Evolutionary conservation across 345 rosid genomes (phyloP), one percentile per base, ranked within the genome.

Genomic region (Durio zibethinus): DNA sequence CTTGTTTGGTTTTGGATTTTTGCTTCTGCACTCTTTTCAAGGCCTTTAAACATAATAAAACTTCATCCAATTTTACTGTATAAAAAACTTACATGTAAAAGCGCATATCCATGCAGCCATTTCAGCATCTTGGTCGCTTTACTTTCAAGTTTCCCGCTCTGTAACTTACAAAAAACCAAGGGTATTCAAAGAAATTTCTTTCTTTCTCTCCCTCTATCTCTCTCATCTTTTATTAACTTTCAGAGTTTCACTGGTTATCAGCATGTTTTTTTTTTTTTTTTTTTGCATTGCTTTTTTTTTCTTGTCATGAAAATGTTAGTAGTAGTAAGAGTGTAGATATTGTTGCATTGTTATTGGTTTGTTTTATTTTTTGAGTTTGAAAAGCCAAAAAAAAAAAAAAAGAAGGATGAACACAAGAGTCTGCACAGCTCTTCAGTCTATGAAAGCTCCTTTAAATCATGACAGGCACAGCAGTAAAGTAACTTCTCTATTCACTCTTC

Each of bases 101-200:
- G 75, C 18, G 36, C 25, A 36, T 8, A 66, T 38, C 45, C 62
- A 63, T 42, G 40, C 87, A 82, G 69, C 68, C 79, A 77, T 86
- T 66, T 85, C 79, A 80, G 78, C 82, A 85, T 83, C 85, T 78
- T 66, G 85, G 74, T 85, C 83, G 88, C 83, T 88, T 81, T 75
- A 69, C 82, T 85, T 86, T 87, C 86, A 89, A 83, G 88, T 89
- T 87, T 91, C 92, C 94, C 90, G 94, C 96, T 88, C 89, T 79
- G 80, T 76, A 52, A 73, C 25, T 73, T 69, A 50, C 35, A 81
- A 71, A 15, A 73, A 75, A 47, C 52, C 61, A 64, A 11, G 43
- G 52, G 71, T 77, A 64, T 56, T 18, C 56, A 9, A 23, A 33
- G 15, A 27, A 52, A 31, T 18, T 31, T 16, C 35, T 31, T 15